phyloP scores from a whole-genome alignment of 768 basidiomycete genomes.

The Imleria badia region DNA sequence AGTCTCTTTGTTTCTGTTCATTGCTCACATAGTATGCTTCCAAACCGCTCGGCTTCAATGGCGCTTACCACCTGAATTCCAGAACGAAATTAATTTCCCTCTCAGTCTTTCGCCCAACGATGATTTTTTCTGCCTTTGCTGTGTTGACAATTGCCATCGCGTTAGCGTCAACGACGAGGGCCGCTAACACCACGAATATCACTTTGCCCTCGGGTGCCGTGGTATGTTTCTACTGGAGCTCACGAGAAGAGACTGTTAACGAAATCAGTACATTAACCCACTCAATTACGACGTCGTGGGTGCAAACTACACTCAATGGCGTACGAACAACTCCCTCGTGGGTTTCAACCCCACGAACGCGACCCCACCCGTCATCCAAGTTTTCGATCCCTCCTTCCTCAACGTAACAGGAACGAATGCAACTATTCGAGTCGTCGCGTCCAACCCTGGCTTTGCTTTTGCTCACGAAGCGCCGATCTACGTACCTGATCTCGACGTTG shows the following conservation, averaged over 20 bases:
- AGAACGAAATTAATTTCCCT: not conserved
- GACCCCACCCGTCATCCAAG: conserved; percentile 58
- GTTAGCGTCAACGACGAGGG: not conserved
- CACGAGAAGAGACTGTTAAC: not conserved
- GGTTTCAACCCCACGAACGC: conserved; percentile 66
- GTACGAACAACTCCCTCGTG: conserved; percentile 36
- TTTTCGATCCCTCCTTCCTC: conserved; percentile 55
- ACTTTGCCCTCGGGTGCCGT: conserved; percentile 23
- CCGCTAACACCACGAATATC: not conserved
- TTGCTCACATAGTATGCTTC: too few species aligned
- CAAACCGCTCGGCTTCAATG: too few species aligned
- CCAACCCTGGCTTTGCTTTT: conserved; percentile 63
- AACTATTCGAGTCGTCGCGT: conserved; percentile 59
- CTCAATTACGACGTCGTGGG: conserved; percentile 52
- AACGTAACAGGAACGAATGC: conserved; percentile 57
- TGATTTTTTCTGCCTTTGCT: not conserved
- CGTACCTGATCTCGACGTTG: conserved; percentile 57
- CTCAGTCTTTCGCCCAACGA: not conserved
- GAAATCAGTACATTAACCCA: conserved; percentile 48
- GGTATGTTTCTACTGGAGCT: conserved; percentile 12
- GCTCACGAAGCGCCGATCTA: conserved; percentile 82
- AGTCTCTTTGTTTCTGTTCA: too few species aligned
- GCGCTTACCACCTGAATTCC: too few species aligned
- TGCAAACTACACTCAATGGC: conserved; percentile 40
- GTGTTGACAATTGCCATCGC: conserved; percentile 8